Base-by-base conservation (phyloP, 2,329 filamentous ascomycete species). In the Chrysosporium keratinophilum region DNA sequence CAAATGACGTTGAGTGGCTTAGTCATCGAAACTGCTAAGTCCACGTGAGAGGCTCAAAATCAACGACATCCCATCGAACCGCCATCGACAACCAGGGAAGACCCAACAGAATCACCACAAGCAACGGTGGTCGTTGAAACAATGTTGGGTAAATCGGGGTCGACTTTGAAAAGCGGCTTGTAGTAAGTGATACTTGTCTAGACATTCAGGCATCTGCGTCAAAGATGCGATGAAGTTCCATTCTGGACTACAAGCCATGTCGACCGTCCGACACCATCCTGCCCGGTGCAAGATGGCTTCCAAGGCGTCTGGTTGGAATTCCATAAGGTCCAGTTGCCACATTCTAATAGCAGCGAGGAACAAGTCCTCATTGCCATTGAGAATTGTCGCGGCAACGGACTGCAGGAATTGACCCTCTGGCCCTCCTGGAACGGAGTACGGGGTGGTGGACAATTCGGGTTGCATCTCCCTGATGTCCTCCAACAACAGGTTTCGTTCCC, bases 301-400 rank as follows among this genome's bases (percentile, higher is more conserved):
- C 40, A 52, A 43, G 50, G 44, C 56, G 17, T 3, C 35, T 17
- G 15, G 28, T 20, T 50, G 35, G 28, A 41, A 6, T 14, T 44
- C 50, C 45, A 43, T 43, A 9, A 51, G 17, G 28, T 44, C 50
- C n/a, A 50, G 44, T 43, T 55, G 43, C 50, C 45, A 57, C 17
- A 10, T 48, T 20, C 42, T 51, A 44, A 57, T 56, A 14, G 45
- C 50, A 11, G n/a, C 6, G 39, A 40, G 43, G 43, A 56, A 56
- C 54, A 57, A 50, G 45, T 54, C 54, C 39, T 54, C 56, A 28
- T 57, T 56, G 1, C 47, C 44, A 40, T 57, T 41, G 31, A 57
- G 23, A 34, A 57, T 57, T 41, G 20, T 20, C 33, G 2, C 19
- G 20, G 50, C 37, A 46, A 56, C 31, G 19, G 28, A 33, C 54